Evolutionary conservation across 2,329 filamentous ascomycete genomes (phyloP), one percentile per base, ranked within the genome.

Genomic region (Trichoderma arundinaceum): DNA sequence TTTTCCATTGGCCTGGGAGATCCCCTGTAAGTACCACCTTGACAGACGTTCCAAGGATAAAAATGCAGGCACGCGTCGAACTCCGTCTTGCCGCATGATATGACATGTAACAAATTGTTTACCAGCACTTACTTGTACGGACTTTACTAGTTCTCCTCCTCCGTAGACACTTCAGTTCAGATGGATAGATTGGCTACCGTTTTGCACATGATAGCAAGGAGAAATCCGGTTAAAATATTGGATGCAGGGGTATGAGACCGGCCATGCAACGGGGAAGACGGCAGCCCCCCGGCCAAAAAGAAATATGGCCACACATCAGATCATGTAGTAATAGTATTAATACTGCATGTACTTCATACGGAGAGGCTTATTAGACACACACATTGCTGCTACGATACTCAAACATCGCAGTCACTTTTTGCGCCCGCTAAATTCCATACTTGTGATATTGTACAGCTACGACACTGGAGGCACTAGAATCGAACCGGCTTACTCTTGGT

Each of bases 331-430:
- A 15, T 35, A 38, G 7, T 28, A 44, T 35, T 58, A 58, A 56
- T 44, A 44, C 38, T 28, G 8, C 22, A 32, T 57, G 53, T 32
- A 4, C 39, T 58, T 15, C 17, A 17, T 54, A 15, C n/a, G 13
- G 33, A 8, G 43, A 7, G 32, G 32, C 41, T 41, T 19, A 19
- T 15, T 43, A n/a, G 32, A 52, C 15, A 15, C n/a, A 2, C 35
- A 13, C 35, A 12, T 61, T 52, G 10, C 19, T 33, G 35, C 35
- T 53, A 22, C 12, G 56, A 59, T 41, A 59, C 56, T 28, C 28
- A 53, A 53, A 33, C 32, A 10, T 59, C 28, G 56, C 22, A 59
- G 32, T n/a, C 41, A 28, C 19, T 44, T 54, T 54, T 56, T 56
- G n/a, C 57, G 44, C 44, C 19, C 8, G 44, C 39, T 39, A 17